Evolutionary conservation across 2,329 filamentous ascomycete species (phyloP), one percentile per base, ranked within the genome.

Genomic region (Fusarium continuum): DNA sequence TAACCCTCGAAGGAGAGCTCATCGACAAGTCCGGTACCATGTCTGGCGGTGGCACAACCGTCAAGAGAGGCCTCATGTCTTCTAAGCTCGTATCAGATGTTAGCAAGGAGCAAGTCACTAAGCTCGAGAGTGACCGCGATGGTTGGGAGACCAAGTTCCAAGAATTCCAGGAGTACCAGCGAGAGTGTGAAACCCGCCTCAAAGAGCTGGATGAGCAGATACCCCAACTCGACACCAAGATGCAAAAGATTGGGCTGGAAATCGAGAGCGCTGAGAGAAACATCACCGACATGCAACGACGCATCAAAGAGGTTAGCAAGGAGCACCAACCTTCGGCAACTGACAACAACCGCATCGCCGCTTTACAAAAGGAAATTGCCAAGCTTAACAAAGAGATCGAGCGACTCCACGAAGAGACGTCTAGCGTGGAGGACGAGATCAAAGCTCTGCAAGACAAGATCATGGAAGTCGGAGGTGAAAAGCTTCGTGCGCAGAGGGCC

Each of bases 21-120:
- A 98, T 99, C 67, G 95, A 99, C 79, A 96, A 96, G 75, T 97
- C 94, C 1, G 95, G 95, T 82, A 98, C 95, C 29, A 98, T 99
- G 95, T 97, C 92, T 55, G 95, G 95, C 81, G 95, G 95, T 82
- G 95, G 95, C 53, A 94, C 87, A 39, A 91, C 91, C 14, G 91
- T 95, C 53, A 93, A 94, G 70, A 92, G 89, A 73, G 96, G 96
- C 1, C 88, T 93, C 54, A 99, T 99, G 96, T 98, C 94, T 0
- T 96, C 93, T 10, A 98, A 97, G 77, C 88, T 96, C 39, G 89
- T 91, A n/a, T 86, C 91, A 2, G 92, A 96, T 55, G 91, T 90
- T 14, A 91, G 88, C 46, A 93, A 92, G 75, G 94, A 98, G 66
- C 91, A 96, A 71, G 94, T 99, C 4, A 75, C 85, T 44, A 93